A percentile compares a stretch with the other conserved stretches of the same genome.
Conservation (phyloP, 768 basidiomycete species). For the Termitomyces sp. region DNA sequence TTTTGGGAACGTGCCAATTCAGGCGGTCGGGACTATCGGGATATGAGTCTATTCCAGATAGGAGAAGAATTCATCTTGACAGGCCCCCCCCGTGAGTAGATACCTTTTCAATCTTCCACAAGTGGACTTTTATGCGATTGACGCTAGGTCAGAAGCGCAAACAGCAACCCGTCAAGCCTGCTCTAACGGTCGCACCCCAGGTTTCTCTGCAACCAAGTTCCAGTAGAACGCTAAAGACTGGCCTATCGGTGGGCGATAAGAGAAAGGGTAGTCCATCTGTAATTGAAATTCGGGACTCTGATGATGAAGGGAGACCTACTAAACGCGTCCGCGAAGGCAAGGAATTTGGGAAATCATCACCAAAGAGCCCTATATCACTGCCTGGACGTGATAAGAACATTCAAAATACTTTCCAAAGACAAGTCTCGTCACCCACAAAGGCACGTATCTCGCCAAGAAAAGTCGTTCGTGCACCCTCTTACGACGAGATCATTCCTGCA, state of each 20-base stretch:
- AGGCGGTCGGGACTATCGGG: conserved; percentile 42
- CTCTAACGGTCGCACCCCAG: neutral
- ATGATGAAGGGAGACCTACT: conserved; percentile 10
- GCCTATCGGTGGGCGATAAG: conserved; percentile 1
- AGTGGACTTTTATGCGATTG: neutral
- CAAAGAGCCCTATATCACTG: neutral
- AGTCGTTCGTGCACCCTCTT: conserved; percentile 20
- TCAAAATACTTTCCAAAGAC: neutral
- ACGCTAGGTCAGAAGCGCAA: conserved; percentile 18
- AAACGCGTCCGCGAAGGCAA: conserved; percentile 15
- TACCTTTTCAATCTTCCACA: neutral
- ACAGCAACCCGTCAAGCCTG: conserved; percentile 5
- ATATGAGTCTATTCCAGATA: conserved; percentile 43
- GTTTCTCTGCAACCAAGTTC: conserved; percentile 14
- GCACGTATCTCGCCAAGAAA: conserved; percentile 6
- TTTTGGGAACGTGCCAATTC: conserved; percentile 49
- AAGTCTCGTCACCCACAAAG: conserved; percentile 15
- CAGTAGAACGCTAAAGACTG: conserved; percentile 6
- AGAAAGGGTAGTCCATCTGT: conserved; percentile 7
- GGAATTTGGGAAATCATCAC: neutral
- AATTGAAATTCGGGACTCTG: conserved; percentile 5
- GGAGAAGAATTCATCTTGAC: conserved; percentile 51
- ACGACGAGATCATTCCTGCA: conserved; percentile 25
- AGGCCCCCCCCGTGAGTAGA: conserved; percentile 54
- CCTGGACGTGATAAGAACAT: conserved; percentile 5